These are phyloP conservation scores for Candida dubliniensis DNA, from an alignment of 1,139 yeast species.

Conservation along the genomic window DNA sequence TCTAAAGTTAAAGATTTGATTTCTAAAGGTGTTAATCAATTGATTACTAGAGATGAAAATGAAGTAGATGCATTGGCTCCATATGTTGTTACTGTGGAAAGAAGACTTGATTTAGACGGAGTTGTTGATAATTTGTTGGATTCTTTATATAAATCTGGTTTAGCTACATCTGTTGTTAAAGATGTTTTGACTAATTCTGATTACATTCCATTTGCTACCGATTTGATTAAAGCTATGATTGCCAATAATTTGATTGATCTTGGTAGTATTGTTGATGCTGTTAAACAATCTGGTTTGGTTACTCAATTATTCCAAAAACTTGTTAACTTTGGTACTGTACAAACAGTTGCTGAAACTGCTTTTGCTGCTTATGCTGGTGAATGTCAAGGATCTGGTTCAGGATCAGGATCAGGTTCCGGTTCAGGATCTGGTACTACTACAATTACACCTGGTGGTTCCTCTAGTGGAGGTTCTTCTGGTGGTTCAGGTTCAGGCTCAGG, in stretches of 20 bases:
- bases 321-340: slow-evolving; percentile 34
- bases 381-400: slow-evolving; percentile 21
- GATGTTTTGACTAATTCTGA: slow-evolving; percentile 40
- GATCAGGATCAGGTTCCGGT: too few species aligned
- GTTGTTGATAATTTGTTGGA: slow-evolving; percentile 40
- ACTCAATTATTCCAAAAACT: slow-evolving; percentile 37
- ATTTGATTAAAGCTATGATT: slow-evolving; percentile 34
- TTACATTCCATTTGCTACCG: slow-evolving; percentile 39
- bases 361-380: slow-evolving; percentile 45
- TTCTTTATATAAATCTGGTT: slow-evolving; percentile 43
- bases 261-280: slow-evolving; percentile 30
- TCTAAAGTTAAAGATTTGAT: slow-evolving; percentile 28
- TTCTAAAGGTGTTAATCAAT: slow-evolving; percentile 20
- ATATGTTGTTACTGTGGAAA: slow-evolving; percentile 16
- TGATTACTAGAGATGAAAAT: slow-evolving; percentile 19
- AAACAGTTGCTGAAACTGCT: slow-evolving; percentile 41
- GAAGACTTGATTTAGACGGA: slow-evolving; percentile 27
- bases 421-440: slow-evolving; percentile 11
- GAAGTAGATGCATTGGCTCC: slow-evolving; percentile 6
- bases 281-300: slow-evolving; percentile 38
- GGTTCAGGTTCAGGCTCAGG: not conserved
- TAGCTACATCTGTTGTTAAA: slow-evolving; percentile 43
- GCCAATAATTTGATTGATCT: slow-evolving; percentile 32
- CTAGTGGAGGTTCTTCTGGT: slow-evolving; percentile 10
- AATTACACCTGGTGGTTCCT: slow-evolving; percentile 12